Conservation (phyloP, 345 rosid species). For the Brassica nigra region DNA sequence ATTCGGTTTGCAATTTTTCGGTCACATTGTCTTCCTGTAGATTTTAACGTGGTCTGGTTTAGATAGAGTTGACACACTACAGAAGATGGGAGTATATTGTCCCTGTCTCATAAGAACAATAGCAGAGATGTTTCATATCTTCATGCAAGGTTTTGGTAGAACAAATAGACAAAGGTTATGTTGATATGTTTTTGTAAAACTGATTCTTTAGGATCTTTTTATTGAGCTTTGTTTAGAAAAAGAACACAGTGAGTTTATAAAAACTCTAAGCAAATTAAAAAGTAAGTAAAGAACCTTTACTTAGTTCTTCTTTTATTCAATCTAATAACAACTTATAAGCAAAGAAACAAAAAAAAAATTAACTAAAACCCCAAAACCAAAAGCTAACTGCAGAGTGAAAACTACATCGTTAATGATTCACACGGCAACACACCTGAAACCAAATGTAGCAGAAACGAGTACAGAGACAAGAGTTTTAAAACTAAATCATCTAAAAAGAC, state of each 20-base stretch:
- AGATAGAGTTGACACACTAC: neutral
- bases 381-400: neutral
- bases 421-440: slow-evolving; percentile 5
- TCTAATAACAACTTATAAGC: slow-evolving; percentile 8
- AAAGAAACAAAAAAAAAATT: neutral
- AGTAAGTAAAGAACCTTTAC: neutral
- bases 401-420: slow-evolving; percentile 9
- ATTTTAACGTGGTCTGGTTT: neutral
- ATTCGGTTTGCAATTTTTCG: neutral
- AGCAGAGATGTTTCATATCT: neutral
- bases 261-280: slow-evolving; percentile 2
- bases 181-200: neutral
- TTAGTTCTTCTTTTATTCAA: neutral
- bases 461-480: neutral
- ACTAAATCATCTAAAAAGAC: slow-evolving; percentile 15
- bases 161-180: neutral
- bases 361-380: neutral
- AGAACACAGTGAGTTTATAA: neutral
- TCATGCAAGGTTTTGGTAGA: neutral
- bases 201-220: neutral
- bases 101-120: neutral
- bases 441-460: slow-evolving; percentile 21
- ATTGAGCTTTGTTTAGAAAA: neutral
- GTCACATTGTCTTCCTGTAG: neutral
- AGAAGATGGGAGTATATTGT: neutral